Conservation (phyloP, 176 grass and related monocot species). For the Musa itinerans region DNA sequence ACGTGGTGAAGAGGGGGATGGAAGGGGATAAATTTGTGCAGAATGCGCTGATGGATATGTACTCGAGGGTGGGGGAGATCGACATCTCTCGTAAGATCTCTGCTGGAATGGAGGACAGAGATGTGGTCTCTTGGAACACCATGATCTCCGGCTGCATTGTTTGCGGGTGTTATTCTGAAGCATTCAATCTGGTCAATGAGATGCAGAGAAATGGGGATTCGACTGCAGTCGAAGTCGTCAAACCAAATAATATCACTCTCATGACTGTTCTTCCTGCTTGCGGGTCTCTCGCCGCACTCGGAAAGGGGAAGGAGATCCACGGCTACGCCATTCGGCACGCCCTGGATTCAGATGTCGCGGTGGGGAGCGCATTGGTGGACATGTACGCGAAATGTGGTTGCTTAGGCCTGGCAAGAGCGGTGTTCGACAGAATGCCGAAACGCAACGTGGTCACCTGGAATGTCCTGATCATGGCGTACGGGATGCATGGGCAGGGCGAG, state of each 20-base stretch:
- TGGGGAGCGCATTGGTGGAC: constrained; percentile 76
- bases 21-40: constrained; percentile 71
- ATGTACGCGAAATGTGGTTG: constrained; percentile 92
- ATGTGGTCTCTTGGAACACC: constrained; percentile 93
- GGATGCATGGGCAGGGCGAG: constrained; percentile 73
- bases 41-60: constrained; percentile 97
- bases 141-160: constrained; percentile 58
- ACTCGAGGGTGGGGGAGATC: constrained; percentile 67
- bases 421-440: constrained; percentile 55
- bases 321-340: constrained; percentile 48
- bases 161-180: constrained; percentile 38
- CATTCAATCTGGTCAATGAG: constrained; percentile 45
- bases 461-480: constrained; percentile 91
- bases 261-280: constrained; percentile 81
- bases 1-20: constrained; percentile 76
- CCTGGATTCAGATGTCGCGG: constrained; percentile 51
- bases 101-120: constrained; percentile 33
- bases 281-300: constrained; percentile 48
- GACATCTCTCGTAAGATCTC: constrained; percentile 57
- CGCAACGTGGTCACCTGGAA: constrained; percentile 94
- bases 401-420: constrained; percentile 34
- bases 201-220: constrained; percentile 32
- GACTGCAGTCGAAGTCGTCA: neutral
- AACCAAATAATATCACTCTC: constrained; percentile 69
- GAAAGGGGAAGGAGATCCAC: constrained; percentile 85